Evolutionary conservation across 306 rosid species (phyloP), one percentile per base, ranked within the genome.

Genomic region (Dryas alaskensis): DNA sequence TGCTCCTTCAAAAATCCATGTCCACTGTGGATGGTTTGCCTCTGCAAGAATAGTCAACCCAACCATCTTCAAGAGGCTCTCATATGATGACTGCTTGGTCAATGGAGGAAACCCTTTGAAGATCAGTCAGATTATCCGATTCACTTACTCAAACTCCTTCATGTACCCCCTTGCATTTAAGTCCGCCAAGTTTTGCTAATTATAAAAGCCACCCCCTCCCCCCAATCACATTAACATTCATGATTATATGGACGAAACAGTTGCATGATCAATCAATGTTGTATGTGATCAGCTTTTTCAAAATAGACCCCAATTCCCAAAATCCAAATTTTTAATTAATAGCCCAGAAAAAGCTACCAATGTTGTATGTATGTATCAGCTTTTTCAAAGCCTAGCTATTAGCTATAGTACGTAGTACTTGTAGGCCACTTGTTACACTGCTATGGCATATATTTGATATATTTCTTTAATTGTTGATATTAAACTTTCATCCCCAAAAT

Each of bases 11-110:
- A 77, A 86, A 6, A 85, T 88, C 5, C 92, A 79, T 80, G 84
- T 88, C 44, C 89, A 84, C 37, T 87, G 96, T 84, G 96, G 93
- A 45, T 85, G 89, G 96, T 90, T 90, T 78, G 92, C 93, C 37
- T 88, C 96, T 10, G 86, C 86, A 70, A 87, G 84, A 80, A 40
- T 83, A 16, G 72, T 90, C 40, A 84, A 82, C 49, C 87, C 90
- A 3, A 81, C 51, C 81, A 70, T 79, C 53, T 90, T 90, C 85
- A 88, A 85, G 78, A 86, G 93, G 80, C 67, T 90, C 22, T 76
- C 82, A 17, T 85, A 46, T 74, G 92, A 90, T 66, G 90, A 88
- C 48, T 90, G 96, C 68, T 80, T 88, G 85, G 85, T 90, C 14
- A 88, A 85, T 78, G 90, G 85, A 69, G 96, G 96, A 14, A 60